phyloP scores from a whole-genome alignment of 2,329 filamentous ascomycete genomes.

The Atkinsonella hypoxylon region DNA sequence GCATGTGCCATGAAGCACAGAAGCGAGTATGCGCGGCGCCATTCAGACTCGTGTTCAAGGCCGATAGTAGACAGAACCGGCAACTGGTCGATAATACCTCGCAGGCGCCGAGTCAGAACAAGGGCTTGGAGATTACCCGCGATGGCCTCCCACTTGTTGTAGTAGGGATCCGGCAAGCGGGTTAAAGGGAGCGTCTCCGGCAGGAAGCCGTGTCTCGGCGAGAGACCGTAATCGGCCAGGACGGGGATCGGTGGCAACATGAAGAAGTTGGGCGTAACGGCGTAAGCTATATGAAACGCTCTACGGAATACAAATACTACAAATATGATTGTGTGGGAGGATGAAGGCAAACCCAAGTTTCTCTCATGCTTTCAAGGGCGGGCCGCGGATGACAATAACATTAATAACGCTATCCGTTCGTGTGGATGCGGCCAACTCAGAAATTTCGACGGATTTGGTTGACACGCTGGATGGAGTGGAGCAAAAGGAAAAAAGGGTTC shows the following conservation, averaged over 20 bases:
- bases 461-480: not conserved
- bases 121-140: constrained; percentile 76
- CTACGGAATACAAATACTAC: not conserved
- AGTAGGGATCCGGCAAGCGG: constrained; percentile 77
- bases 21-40: constrained; percentile 84
- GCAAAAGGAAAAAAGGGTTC: not conserved
- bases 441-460: not conserved
- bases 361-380: not conserved
- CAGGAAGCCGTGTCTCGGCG: constrained; percentile 72
- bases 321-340: not conserved
- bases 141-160: constrained; percentile 87
- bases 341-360: not conserved
- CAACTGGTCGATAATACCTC: constrained; percentile 65
- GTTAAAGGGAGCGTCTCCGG: constrained; percentile 70
- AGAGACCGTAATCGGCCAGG: constrained; percentile 70
- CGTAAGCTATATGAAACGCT: not conserved
- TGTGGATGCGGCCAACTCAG: not conserved
- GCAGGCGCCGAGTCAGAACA: constrained; percentile 73
- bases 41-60: constrained; percentile 76
- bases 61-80: constrained; percentile 74
- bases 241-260: constrained; percentile 51
- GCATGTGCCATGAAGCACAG: constrained; percentile 86
- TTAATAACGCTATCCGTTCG: not conserved
- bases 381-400: not conserved
- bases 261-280: constrained; percentile 1